Percentiles rank a stretch among this genome's conserved stretches.
Evolutionary conservation across 768 basidiomycete genomes (phyloP).

Genomic region (Hemileccinum rubropunctum): DNA sequence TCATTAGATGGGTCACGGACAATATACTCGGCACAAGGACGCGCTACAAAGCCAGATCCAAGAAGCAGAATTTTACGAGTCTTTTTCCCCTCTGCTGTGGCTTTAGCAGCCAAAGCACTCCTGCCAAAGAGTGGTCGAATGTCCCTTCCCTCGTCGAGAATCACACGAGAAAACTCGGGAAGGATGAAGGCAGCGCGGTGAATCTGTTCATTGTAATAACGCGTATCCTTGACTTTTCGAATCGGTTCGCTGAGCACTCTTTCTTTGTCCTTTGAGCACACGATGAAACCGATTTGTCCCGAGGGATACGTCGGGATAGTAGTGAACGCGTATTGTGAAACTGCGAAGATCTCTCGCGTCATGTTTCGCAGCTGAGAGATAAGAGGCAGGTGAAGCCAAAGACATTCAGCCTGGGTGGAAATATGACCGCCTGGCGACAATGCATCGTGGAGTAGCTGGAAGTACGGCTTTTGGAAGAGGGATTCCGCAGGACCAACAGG

Average conservation of each 20-base stretch:
- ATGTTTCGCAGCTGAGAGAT: constrained; percentile 73
- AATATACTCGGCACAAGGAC: constrained; percentile 95
- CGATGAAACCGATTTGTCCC: constrained; percentile 95
- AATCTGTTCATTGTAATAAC: constrained; percentile 82
- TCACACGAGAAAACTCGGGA: constrained; percentile 84
- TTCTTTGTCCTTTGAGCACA: constrained; percentile 75
- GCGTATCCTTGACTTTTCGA: constrained; percentile 65
- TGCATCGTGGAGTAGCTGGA: constrained; percentile 88
- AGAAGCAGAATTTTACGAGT: constrained; percentile 71
- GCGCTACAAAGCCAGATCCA: constrained; percentile 93
- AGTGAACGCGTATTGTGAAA: constrained; percentile 88
- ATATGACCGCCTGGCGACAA: constrained; percentile 88
- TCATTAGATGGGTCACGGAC: constrained; percentile 75
- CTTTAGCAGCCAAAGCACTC: constrained; percentile 44
- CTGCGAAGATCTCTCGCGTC: constrained; percentile 73
- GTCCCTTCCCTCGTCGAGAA: constrained; percentile 71
- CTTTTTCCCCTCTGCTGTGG: constrained; percentile 51
- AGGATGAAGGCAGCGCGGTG: constrained; percentile 85
- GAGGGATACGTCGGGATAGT: constrained; percentile 98
- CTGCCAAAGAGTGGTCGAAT: constrained; percentile 76
- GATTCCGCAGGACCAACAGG: constrained; percentile 93
- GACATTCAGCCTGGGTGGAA: constrained; percentile 93
- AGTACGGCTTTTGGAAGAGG: constrained; percentile 97
- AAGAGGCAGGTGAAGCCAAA: constrained; percentile 90
- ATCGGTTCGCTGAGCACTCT: constrained; percentile 73